Base-by-base conservation (phyloP, 192 early-diverging fungal species). In the Chytriomyces sp. region DNA sequence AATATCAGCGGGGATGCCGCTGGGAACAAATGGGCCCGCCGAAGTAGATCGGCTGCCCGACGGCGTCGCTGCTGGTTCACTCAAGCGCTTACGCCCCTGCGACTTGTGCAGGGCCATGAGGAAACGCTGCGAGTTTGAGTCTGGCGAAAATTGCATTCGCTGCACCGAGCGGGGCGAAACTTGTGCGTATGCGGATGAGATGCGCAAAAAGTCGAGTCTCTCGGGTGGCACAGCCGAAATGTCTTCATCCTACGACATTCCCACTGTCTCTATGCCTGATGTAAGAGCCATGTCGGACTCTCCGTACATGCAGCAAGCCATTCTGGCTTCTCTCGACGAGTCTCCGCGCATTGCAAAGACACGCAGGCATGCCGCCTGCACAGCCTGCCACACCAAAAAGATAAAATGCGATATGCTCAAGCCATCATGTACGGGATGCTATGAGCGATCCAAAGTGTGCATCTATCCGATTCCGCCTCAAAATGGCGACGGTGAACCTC, bases 351-450 rank as follows among this genome's bases (percentile, higher is more conserved):
- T 57, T 20, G 53, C 53, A 57, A 57, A 57, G 53, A 57, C 53
- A 20, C 53, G 53, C 53, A 11, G 53, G 13, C 53, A 57, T 20
- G 53, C 53, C 2, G 53, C 68, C 11, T 69, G 68, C 26, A 69
- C 23, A 49, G 13, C 20, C 68, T 69, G 68, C 46, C 46, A 69
- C 49, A 48, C 50, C 68, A 69, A 69, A 45, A 69, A 69, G 26
- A 7, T 57, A 1, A 49, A 53, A 26, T 69, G 68, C 68, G 68
- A 69, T 24, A 69, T 44, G 26, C 13, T 49, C 18, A 49, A 53
- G 35, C 68, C 68, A 2, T n/a, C 68, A 7, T 69, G 68, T 26
- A 53, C 44, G 2, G 35, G 50, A 11, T 69, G 68, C 35, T 7
- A 24, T 20, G 45, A 69, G 13, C 45, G 49, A 7, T 10, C 7